Evolutionary conservation across 192 early-diverging fungal species (phyloP).

Genomic region (Coemansia sp.): DNA sequence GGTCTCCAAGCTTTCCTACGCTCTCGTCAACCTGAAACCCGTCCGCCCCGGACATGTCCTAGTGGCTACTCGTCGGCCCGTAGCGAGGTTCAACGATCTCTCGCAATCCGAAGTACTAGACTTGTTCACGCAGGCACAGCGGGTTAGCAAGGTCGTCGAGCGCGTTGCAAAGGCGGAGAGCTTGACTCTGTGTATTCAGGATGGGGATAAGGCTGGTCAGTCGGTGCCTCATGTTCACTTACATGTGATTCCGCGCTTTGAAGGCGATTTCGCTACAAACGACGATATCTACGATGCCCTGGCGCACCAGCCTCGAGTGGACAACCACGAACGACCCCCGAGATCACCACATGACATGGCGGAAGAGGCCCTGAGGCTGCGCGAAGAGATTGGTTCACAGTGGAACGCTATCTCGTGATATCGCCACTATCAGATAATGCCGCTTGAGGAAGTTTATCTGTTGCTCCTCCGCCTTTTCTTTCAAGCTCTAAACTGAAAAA

Average conservation of each 20-base stretch:
- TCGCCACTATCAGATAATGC: background rate
- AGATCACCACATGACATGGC: conserved; percentile 81
- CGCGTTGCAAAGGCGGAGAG: conserved; percentile 64
- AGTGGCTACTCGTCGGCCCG: conserved; percentile 66
- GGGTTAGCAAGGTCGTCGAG: conserved; percentile 73
- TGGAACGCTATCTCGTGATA: conserved; percentile 1
- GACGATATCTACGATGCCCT: conserved; percentile 87
- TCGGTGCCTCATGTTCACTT: conserved; percentile 90
- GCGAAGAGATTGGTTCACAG: conserved; percentile 24
- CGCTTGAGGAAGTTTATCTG: background rate
- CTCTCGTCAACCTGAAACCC: conserved; percentile 92
- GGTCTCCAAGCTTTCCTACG: conserved; percentile 65
- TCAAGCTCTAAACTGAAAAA: background rate
- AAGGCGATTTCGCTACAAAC: conserved; percentile 79
- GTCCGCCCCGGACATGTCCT: conserved; percentile 81
- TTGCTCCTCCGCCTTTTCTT: background rate
- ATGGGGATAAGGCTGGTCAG: conserved; percentile 72
- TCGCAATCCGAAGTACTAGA: conserved; percentile 78
- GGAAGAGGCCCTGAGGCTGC: conserved; percentile 28
- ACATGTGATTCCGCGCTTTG: conserved; percentile 82
- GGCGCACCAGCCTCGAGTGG: conserved; percentile 37
- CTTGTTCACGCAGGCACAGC: conserved; percentile 77
- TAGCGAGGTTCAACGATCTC: conserved; percentile 73
- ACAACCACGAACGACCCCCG: conserved; percentile 70
- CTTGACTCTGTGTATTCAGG: conserved; percentile 79